Percentiles rank a stretch among this genome's conserved stretches.
phyloP scores from a whole-genome alignment of 352 stramenopile genomes.

The Phytophthora melonis region DNA sequence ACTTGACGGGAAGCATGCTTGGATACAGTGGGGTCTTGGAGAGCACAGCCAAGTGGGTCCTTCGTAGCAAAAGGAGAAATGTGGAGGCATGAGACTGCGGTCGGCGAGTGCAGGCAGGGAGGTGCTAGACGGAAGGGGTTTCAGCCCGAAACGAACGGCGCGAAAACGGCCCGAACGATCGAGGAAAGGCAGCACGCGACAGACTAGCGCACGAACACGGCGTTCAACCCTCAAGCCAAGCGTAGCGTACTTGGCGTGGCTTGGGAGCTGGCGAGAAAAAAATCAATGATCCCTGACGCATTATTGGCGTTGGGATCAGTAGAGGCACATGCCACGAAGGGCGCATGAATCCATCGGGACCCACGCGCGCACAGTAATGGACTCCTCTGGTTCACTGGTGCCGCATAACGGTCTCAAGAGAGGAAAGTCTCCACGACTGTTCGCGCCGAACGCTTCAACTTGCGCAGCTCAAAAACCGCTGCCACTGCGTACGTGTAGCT shows the following conservation, averaged over 20 bases:
- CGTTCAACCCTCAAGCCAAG: not conserved
- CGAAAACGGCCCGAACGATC: conserved; percentile 26
- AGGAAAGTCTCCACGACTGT: not conserved
- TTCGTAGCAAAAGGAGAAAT: conserved; percentile 44
- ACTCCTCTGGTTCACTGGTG: not conserved
- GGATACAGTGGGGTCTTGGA: conserved; percentile 6
- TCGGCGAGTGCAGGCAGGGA: not conserved
- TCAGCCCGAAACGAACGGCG: not conserved
- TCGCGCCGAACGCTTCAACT: not conserved
- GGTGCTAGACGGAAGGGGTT: conserved; percentile 7
- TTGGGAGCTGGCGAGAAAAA: not conserved
- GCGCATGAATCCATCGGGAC: not conserved
- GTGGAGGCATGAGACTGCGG: conserved; percentile 1
- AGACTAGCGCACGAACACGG: not conserved
- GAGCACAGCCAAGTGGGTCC: conserved; percentile 27
- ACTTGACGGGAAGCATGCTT: conserved; percentile 44
- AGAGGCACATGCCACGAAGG: not conserved
- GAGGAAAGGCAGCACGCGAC: conserved; percentile 32
- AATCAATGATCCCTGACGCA: not conserved
- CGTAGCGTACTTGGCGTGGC: not conserved
- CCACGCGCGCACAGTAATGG: not conserved
- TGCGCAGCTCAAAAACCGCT: not conserved
- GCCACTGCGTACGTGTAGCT: too few relatives aligned
- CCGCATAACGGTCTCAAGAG: not conserved
- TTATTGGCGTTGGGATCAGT: not conserved